These are phyloP conservation scores for Prunus mongolica DNA, from an alignment of 306 rosid species.

Conservation along the genomic window DNA sequence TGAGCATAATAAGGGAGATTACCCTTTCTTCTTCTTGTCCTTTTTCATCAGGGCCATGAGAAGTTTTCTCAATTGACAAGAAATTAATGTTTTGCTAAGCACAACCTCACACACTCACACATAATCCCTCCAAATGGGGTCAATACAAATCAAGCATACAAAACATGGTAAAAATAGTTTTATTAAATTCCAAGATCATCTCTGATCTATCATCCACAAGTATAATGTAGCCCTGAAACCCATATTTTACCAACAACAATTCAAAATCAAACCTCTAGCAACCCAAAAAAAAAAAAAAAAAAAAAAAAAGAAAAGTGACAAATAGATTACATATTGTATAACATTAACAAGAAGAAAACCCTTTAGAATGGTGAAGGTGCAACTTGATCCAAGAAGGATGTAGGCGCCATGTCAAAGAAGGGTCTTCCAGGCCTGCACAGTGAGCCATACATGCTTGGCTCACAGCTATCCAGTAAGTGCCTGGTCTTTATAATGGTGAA, in stretches of 20 bases:
- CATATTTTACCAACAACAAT: background rate
- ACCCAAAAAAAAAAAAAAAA: background rate
- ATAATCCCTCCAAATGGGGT: background rate
- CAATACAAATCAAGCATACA: background rate
- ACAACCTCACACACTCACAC: no score
- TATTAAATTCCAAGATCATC: background rate
- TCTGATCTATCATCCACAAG: background rate
- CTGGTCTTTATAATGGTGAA: background rate
- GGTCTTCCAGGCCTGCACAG: slow-evolving; percentile 1
- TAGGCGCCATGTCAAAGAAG: background rate
- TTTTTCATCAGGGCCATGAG: background rate
- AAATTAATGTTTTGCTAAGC: background rate
- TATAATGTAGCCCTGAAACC: background rate
- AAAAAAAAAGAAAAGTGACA: background rate
- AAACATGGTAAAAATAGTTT: background rate
- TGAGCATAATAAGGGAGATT: no score
- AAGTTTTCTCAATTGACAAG: background rate
- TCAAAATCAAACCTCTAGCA: background rate
- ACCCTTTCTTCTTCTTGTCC: background rate
- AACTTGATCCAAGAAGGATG: background rate
- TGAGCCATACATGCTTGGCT: background rate
- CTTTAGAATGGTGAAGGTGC: slow-evolving; percentile 1
- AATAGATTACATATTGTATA: background rate
- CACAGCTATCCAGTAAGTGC: background rate
- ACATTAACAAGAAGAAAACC: background rate